Evolutionary conservation across 1,284 basidiomycete genomes (phyloP), one percentile per base, ranked within the genome.

Genomic region (Butyriboletus appendiculatus): DNA sequence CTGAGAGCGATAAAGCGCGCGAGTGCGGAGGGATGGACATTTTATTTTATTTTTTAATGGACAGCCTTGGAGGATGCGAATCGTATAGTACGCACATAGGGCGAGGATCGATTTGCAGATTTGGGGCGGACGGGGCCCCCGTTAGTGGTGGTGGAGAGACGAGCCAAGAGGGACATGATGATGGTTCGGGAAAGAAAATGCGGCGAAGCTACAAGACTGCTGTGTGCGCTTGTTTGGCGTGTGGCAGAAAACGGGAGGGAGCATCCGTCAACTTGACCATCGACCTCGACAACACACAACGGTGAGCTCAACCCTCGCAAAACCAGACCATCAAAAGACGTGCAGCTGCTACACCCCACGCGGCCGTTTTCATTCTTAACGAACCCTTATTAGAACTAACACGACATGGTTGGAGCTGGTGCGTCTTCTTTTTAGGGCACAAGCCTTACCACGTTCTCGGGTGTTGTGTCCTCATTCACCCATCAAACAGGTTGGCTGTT

Each of bases 401-500:
- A 52, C 58, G 47, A 50, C 50, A 69, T 67, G 66, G 68, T 66
- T 37, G 66, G 65, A 22, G 52, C 66, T 56, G 66, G 66, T 69
- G 12, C 41, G 65, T 68, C 39, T 56, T 45, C 24, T 45, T 33
- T 26, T 16, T 34, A 35, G 24, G 14, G 22, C 30, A 32, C 32
- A 3, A 20, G 1, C 28, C 28, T 10, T 11, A 28, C 10, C 30
- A 32, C 4, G 22, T 32, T 37, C 48, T 51, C 5, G 34, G 15
- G 18, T 26, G 15, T 24, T 6, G n/a, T 22, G 34, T 26, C 22
- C 18, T 7, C 30, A 20, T 14, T 46, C n/a, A 34, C 45, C 45
- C 33, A 6, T 26, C 2, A 22, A 28, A 24, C 62, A 96, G 93
- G 92, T 72, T 96, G 94, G 95, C 76, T 97, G 61, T 97, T 96